Base-by-base conservation (phyloP, 192 early-diverging fungal species). In the Cetraspora pellucida region DNA sequence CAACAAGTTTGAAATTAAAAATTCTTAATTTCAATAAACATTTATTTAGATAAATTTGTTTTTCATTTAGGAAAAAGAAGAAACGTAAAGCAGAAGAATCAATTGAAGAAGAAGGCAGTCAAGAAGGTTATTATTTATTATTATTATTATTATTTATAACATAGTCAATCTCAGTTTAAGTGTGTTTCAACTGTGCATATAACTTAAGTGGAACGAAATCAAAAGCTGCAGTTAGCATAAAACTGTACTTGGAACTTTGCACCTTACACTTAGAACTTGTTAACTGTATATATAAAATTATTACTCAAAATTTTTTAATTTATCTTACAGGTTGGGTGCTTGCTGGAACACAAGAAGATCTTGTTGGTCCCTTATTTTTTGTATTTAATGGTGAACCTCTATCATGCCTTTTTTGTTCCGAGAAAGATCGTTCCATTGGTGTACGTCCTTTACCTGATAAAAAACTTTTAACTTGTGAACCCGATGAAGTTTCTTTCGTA, bases 311-410 rank as follows among this genome's bases (percentile, higher is more conserved):
- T n/a, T 37, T 1, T 28, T 16, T 59, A 25, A 59, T 50, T 67
- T 54, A 10, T 43, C 1, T 19, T 68, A 3, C 69, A 87, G 93
- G 91, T 27, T 94, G 93, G 93, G 85, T 91, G 30, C 50, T 78
- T 21, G 85, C 83, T 5, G 87, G 87, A n/a, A 28, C 82, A 3
- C 43, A 90, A 43, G 90, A 86, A 7, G 92, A 94, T 75, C 80
- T 94, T 4, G 83, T 84, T 19, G 93, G 93, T 0, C 93, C 93
- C 25, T 70, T 92, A 19, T 89, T 93, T 46, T 82, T 92, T 45
- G 86, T 90, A 28, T 82, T 89, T 65, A 85, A 89, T 17, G 88
- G 83, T 30, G 91, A 93, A 31, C 85, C 89, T 10, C 81, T 88
- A 13, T 83, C 85, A 30, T 87, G 86, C 65, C 74, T 93, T 10